Evolutionary conservation across 139 green algal species (phyloP), one percentile per base, ranked within the genome.

Genomic region (Edaphochlamys debaryana): DNA sequence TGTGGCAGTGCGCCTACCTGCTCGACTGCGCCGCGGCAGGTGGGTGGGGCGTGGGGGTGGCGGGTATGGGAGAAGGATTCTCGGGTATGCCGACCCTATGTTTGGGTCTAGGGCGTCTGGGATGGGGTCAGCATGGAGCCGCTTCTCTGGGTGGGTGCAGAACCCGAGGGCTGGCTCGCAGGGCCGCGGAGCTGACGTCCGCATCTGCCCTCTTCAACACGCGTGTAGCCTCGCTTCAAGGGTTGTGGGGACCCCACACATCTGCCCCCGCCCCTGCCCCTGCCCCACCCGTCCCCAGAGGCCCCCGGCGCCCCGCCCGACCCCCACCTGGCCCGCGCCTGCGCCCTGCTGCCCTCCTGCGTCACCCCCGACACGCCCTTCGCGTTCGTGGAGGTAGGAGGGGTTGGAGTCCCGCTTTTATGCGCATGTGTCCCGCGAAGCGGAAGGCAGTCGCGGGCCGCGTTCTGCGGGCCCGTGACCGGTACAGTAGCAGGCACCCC

Each of bases 301-400:
- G 80, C 52, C 27, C 64, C 69, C 7, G 79, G 54, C 30, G 72
- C 52, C 15, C 2, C 52, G 2, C 63, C 82, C 38, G 76, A 87
- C 32, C 52, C 66, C 11, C n/a, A 74, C 30, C 72, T 91, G 60
- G 58, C 73, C 22, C 67, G 68, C 4, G 87, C 87, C 0, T 85
- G 73, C 7, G 71, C 70, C 42, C 72, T 87, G 48, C 67, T 84
- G 70, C 66, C 73, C 0, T 34, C 62, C 3, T 79, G 62, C 54
- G 79, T 78, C 48, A 58, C 69, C 19, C 30, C 56, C 25, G 0
- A 9, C 41, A 69, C 60, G 27, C 79, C 79, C 54, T 79, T 85
- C 42, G 58, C 56, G 0, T 85, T 71, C 79, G 71, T 85, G 3
- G 79, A 78, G 79, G 79, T 85, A 45, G 41, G 68, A 4, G 9